Conservation (phyloP, 441 rosid species). For the Syzygium malaccense region DNA sequence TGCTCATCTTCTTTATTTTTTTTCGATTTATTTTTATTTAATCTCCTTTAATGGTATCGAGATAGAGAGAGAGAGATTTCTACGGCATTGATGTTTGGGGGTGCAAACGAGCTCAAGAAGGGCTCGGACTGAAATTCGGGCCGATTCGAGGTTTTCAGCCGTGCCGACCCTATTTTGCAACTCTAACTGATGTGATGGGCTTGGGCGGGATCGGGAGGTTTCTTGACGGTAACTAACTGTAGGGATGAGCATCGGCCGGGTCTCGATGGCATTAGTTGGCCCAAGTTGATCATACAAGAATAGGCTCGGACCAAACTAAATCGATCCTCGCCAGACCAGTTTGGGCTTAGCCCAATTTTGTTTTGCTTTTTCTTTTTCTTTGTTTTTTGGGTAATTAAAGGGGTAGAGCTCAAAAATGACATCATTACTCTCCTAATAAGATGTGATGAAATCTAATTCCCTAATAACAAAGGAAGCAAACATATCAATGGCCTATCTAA, state of each 20-base stretch:
- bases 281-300: neutral
- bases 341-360: neutral
- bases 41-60: neutral
- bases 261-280: neutral
- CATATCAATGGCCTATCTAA: no score
- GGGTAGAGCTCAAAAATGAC: no score
- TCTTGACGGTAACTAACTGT: no score
- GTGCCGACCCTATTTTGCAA: accelerated
- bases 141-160: neutral
- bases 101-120: neutral
- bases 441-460: no score
- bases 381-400: no score
- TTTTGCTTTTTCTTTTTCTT: neutral
- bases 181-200: neutral
- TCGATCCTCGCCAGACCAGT: neutral
- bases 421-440: no score
- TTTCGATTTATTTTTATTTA: no score
- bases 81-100: neutral
- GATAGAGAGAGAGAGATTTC: neutral
- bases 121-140: accelerated
- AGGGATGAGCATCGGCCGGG: no score
- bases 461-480: no score
- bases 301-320: accelerated
- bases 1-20: neutral
- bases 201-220: no score